phyloP scores from a whole-genome alignment of 2,329 filamentous ascomycete genomes.

The Phialophora verrucosa region DNA sequence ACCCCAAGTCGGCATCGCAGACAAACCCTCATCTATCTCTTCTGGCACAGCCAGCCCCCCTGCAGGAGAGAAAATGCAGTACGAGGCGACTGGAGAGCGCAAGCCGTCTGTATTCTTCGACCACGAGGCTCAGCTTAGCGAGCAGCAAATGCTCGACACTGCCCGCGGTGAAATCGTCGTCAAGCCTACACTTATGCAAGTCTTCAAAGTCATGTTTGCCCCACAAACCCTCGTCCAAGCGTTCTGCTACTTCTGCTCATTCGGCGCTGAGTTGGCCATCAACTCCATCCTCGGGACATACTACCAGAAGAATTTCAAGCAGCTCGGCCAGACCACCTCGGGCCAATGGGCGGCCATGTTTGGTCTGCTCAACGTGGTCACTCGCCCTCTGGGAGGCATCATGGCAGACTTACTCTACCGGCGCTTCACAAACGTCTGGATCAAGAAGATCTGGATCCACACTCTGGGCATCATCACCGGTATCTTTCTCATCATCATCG shows the following conservation, averaged over 20 bases:
- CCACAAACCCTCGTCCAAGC: constrained; percentile 60
- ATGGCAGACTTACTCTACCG: constrained; percentile 63
- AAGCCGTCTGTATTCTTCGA: constrained; percentile 41
- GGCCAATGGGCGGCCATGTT: constrained; percentile 64
- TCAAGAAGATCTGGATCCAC: constrained; percentile 68
- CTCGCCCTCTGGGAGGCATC: constrained; percentile 56
- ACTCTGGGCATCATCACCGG: constrained; percentile 63
- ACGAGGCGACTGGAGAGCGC: constrained; percentile 40
- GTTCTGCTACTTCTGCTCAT: constrained; percentile 64
- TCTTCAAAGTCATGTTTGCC: constrained; percentile 66
- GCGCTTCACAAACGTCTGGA: constrained; percentile 56
- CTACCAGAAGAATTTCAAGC: constrained; percentile 62
- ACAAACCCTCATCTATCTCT: constrained; percentile 41
- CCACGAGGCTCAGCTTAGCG: constrained; percentile 54
- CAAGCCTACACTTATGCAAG: constrained; percentile 67
- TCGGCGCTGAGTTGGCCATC: constrained; percentile 65
- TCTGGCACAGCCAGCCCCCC: constrained; percentile 39
- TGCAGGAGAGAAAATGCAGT: constrained; percentile 44
- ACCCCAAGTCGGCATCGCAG: constrained; percentile 40
- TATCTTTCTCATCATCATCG: constrained; percentile 67
- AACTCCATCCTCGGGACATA: constrained; percentile 66
- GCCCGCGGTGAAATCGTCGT: constrained; percentile 65
- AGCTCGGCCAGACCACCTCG: constrained; percentile 60
- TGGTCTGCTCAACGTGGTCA: constrained; percentile 58
- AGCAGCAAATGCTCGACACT: constrained; percentile 56